Percentiles rank a stretch among this genome's conserved stretches.
Evolutionary conservation across 1,139 yeast species (phyloP).

Genomic region (Magnusiomyces sp.): DNA sequence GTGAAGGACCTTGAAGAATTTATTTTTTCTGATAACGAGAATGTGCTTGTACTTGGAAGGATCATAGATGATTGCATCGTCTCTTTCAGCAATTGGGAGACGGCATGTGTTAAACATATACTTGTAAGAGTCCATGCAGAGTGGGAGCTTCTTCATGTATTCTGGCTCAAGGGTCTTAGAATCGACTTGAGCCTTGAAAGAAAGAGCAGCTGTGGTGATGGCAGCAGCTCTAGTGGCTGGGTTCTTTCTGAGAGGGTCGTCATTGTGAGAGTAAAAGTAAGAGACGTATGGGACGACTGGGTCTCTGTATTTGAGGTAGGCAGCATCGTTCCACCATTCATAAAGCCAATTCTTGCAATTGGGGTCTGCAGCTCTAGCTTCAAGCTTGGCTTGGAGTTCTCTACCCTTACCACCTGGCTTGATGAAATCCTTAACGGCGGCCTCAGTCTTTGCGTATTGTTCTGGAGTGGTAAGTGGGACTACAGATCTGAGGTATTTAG

Average conservation of each 20-base stretch:
- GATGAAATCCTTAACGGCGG: constrained; percentile 58
- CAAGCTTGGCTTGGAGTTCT: constrained; percentile 57
- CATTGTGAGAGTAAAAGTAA: constrained; percentile 81
- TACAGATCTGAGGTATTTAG: constrained; percentile 61
- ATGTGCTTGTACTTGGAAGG: constrained; percentile 59
- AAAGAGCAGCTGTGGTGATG: constrained; percentile 37
- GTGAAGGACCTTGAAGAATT: constrained; percentile 72
- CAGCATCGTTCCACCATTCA: constrained; percentile 90
- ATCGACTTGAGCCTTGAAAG: constrained; percentile 34
- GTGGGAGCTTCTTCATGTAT: constrained; percentile 69
- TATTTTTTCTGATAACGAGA: constrained; percentile 64
- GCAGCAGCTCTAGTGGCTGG: constrained; percentile 73
- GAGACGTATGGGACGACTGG: constrained; percentile 92
- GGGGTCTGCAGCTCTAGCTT: constrained; percentile 47
- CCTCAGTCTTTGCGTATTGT: constrained; percentile 50
- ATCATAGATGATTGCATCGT: constrained; percentile 31
- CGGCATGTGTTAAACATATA: constrained; percentile 89
- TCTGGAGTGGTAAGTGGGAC: constrained; percentile 54
- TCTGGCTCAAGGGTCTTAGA: constrained; percentile 52
- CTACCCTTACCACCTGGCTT: constrained; percentile 57
- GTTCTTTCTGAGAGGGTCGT: constrained; percentile 44
- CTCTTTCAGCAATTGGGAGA: constrained; percentile 51
- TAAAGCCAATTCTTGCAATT: constrained; percentile 77
- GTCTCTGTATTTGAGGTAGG: constrained; percentile 84
- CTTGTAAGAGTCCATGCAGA: constrained; percentile 88